A percentile compares a stretch with the other conserved stretches of the same genome.
Conservation (phyloP, 2,329 filamentous ascomycete genomes). For the Phoma sp. region DNA sequence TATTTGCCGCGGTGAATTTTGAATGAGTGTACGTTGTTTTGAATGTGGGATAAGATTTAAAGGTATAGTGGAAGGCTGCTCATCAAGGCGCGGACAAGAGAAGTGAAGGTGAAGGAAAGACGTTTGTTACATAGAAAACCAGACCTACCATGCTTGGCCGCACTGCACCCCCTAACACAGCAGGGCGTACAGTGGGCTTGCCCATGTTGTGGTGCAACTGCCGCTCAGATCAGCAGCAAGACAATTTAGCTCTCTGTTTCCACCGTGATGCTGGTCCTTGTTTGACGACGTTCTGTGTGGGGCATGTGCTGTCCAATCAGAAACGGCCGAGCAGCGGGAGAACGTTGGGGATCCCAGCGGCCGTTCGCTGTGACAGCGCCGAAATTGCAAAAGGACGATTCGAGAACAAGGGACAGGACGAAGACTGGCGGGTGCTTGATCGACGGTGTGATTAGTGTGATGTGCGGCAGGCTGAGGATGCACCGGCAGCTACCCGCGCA, state of each 20-base stretch:
- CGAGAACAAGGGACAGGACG: constrained; percentile 5
- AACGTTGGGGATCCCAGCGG: constrained; percentile 16
- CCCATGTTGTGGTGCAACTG: constrained; percentile 5
- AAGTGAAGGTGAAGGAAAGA: constrained; percentile 8
- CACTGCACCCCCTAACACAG: constrained; percentile 7
- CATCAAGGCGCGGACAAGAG: constrained; percentile 26
- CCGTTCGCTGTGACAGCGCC: constrained; percentile 18
- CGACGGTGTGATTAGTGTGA: constrained; percentile 1
- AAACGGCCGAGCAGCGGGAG: not conserved
- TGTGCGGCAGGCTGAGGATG: constrained; percentile 17
- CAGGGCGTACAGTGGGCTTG: constrained; percentile 10
- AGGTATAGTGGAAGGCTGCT: constrained; percentile 16
- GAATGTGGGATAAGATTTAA: not conserved
- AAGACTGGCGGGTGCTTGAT: constrained; percentile 11
- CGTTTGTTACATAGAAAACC: constrained; percentile 8
- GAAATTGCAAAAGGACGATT: constrained; percentile 19
- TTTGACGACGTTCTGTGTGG: constrained; percentile 18
- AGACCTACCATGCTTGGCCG: not conserved
- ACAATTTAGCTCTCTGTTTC: constrained; percentile 15
- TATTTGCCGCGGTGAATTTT: constrained; percentile 4
- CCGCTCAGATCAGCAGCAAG: constrained; percentile 15
- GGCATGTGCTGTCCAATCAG: constrained; percentile 23
- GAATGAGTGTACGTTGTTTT: constrained; percentile 8
- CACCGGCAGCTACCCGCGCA: constrained; percentile 15
- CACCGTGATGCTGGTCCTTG: constrained; percentile 6